phyloP scores from a whole-genome alignment of 768 basidiomycete genomes.

The Mycena maculata region DNA sequence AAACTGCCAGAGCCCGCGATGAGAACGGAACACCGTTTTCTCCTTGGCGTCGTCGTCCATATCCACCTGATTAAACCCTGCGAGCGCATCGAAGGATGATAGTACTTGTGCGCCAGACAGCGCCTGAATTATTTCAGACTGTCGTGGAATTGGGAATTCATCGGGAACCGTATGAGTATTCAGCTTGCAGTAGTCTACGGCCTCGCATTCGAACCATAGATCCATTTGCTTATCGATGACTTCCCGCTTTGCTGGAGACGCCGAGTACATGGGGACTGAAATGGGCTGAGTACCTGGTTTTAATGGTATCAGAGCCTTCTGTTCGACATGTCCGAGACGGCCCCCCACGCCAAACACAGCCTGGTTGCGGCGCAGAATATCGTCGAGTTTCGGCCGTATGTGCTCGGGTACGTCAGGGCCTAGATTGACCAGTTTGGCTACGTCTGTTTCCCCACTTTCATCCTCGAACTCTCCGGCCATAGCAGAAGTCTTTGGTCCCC shows the following conservation, averaged over 20 bases:
- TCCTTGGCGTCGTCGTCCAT: too few species aligned
- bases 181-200: too few species aligned
- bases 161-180: background rate
- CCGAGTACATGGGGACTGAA: too few species aligned
- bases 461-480: background rate
- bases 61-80: too few species aligned
- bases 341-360: background rate
- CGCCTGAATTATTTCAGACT: background rate
- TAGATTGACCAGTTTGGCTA: background rate
- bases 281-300: background rate
- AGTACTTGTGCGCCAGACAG: background rate
- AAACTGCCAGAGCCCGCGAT: too few species aligned
- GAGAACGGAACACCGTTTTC: background rate
- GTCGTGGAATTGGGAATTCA: background rate
- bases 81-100: too few species aligned
- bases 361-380: background rate
- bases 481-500: background rate
- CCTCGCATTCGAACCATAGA: too few species aligned
- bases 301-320: background rate
- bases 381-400: background rate
- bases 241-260: too few species aligned
- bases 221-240: too few species aligned
- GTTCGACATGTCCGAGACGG: background rate
- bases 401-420: background rate
- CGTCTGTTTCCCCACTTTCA: background rate